Evolutionary conservation across 768 basidiomycete genomes (phyloP).

Genomic region (Auricularia heimuer): DNA sequence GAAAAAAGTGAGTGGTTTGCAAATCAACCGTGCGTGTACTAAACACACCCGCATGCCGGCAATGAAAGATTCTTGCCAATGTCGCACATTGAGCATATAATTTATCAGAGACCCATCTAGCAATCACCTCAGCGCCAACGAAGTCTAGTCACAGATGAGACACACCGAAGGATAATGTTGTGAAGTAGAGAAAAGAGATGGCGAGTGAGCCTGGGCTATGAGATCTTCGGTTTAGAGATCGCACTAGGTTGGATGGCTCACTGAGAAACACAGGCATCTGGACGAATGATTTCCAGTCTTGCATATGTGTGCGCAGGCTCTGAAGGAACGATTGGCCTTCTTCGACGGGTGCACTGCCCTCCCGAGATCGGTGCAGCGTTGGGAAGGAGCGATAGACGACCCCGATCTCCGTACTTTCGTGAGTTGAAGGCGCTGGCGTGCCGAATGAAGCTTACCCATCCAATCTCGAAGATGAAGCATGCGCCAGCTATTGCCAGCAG

Average conservation of each 20-base stretch:
- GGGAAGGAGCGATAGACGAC: conserved; percentile 32
- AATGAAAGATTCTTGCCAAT: conserved; percentile 37
- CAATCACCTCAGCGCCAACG: conserved; percentile 9
- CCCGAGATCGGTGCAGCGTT: conserved; percentile 12
- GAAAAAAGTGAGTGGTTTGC: not conserved
- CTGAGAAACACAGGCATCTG: conserved; percentile 31
- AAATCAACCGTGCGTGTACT: not conserved
- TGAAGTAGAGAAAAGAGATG: conserved; percentile 36
- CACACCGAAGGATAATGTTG: conserved; percentile 24
- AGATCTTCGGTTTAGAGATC: not conserved
- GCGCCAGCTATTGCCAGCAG: conserved; percentile 26
- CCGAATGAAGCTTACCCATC: conserved; percentile 14
- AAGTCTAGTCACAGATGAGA: not conserved
- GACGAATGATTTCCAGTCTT: conserved; percentile 32
- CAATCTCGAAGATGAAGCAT: conserved; percentile 31
- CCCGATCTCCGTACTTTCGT: conserved; percentile 15
- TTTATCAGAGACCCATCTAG: conserved; percentile 46
- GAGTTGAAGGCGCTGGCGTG: too few relatives aligned
- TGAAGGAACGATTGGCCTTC: conserved; percentile 8
- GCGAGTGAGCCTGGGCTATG: conserved; percentile 20
- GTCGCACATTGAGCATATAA: conserved; percentile 34
- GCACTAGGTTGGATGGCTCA: not conserved
- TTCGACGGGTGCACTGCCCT: not conserved
- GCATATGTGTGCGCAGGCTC: not conserved
- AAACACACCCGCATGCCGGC: conserved; percentile 32